Evolutionary conservation across 352 stramenopile genomes (phyloP).

Genomic region (Phytophthora melonis): DNA sequence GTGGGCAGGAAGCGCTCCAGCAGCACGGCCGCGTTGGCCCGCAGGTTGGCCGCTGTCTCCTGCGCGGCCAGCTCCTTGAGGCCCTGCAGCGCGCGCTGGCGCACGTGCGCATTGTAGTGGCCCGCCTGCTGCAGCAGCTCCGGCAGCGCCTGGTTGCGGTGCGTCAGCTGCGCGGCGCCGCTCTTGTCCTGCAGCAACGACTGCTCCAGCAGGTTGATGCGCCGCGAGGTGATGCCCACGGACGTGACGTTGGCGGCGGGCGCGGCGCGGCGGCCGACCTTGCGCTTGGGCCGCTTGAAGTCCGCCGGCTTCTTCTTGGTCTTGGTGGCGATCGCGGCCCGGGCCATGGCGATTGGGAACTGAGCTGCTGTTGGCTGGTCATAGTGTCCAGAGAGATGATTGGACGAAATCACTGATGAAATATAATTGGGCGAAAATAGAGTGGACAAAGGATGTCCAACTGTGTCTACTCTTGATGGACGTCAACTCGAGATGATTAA

Average conservation of each 20-base stretch:
- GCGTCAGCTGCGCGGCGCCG: constrained; percentile 63
- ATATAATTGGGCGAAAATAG: neutral
- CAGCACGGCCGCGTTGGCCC: constrained; percentile 75
- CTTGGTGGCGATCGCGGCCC: constrained; percentile 54
- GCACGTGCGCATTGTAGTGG: constrained; percentile 87
- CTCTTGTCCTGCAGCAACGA: constrained; percentile 79
- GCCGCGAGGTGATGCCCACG: constrained; percentile 75
- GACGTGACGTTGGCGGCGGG: constrained; percentile 83
- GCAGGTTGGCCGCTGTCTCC: constrained; percentile 59
- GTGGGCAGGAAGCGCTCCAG: constrained; percentile 82
- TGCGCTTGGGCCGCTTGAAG: constrained; percentile 90
- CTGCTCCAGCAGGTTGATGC: constrained; percentile 87
- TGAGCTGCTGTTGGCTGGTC: neutral
- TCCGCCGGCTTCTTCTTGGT: constrained; percentile 88
- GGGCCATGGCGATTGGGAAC: constrained; percentile 46
- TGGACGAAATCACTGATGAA: neutral
- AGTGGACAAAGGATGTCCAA: neutral
- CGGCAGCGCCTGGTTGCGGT: constrained; percentile 70
- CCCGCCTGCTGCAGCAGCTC: constrained; percentile 73
- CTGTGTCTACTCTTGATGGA: neutral
- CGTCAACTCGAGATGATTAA: neutral
- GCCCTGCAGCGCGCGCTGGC: constrained; percentile 73
- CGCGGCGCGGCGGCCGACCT: constrained; percentile 76
- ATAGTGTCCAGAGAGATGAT: neutral
- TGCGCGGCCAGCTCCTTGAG: constrained; percentile 68